Conservation (phyloP, 2,329 filamentous ascomycete genomes). For the Colletotrichum chlorophyti region DNA sequence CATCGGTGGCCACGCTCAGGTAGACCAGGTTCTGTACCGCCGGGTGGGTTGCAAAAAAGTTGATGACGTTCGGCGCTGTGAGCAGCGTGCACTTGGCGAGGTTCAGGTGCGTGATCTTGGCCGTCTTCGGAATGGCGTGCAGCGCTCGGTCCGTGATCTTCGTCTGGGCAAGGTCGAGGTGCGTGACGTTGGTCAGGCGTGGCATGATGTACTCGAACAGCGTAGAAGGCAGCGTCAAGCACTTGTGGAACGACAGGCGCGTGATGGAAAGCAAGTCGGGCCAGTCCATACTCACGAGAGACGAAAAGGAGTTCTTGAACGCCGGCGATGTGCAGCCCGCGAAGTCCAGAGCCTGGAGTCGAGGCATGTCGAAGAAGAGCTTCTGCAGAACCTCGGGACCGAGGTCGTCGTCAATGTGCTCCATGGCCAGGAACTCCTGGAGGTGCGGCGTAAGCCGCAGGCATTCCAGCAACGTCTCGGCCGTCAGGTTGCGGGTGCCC, state of each 20-base stretch:
- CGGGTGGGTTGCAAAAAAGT: conserved; percentile 75
- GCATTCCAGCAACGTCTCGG: conserved; percentile 74
- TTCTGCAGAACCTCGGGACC: conserved; percentile 72
- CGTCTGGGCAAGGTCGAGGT: conserved; percentile 81
- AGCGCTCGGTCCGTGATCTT: conserved; percentile 77
- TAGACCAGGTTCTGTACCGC: conserved; percentile 72
- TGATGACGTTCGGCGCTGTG: conserved; percentile 69
- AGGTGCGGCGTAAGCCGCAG: conserved; percentile 75
- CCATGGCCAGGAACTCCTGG: conserved; percentile 80
- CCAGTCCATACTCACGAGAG: conserved; percentile 57
- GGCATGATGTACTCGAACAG: conserved; percentile 76
- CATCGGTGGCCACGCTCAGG: conserved; percentile 76
- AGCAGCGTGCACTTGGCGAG: conserved; percentile 78
- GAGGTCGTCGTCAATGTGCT: conserved; percentile 81
- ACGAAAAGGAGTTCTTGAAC: conserved; percentile 72
- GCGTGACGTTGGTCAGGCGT: conserved; percentile 73
- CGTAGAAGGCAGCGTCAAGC: conserved; percentile 70
- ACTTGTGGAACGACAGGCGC: conserved; percentile 80
- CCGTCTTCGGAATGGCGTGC: conserved; percentile 72
- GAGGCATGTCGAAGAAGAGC: conserved; percentile 71
- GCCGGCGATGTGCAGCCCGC: conserved; percentile 74
- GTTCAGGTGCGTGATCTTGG: conserved; percentile 78
- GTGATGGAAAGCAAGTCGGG: conserved; percentile 65
- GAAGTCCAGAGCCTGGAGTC: conserved; percentile 75
- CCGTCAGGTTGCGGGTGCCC: conserved; percentile 77